Percentiles rank a stretch among this genome's conserved stretches.
Evolutionary conservation across 805 yeast genomes (phyloP).

Genomic region (Metschnikowia proteae): DNA sequence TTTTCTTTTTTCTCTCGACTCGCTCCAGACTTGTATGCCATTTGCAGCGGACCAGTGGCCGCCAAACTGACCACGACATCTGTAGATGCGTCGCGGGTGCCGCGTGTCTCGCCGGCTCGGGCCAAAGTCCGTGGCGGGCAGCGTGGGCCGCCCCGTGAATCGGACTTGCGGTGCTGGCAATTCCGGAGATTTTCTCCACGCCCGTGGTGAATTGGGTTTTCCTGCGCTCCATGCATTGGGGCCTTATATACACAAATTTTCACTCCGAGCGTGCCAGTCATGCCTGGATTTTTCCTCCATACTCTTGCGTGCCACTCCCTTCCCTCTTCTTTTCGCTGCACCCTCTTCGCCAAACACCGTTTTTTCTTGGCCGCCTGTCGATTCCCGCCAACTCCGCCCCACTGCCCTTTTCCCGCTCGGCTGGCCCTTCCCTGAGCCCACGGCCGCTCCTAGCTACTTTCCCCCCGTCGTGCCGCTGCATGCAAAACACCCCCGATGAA

Average conservation of each 20-base stretch:
- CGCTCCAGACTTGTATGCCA: neutral
- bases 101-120: too few species aligned
- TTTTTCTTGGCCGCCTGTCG: neutral
- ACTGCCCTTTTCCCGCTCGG: neutral
- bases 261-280: conserved; percentile 1
- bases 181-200: conserved; percentile 4
- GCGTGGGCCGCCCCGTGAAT: neutral
- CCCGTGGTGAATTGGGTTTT: neutral
- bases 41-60: too few species aligned
- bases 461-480: neutral
- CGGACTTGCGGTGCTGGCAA: neutral
- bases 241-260: conserved; percentile 2
- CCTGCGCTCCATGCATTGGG: conserved; percentile 4
- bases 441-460: neutral
- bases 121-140: neutral
- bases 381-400: neutral
- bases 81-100: too few species aligned
- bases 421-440: neutral
- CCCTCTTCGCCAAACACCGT: neutral
- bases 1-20: neutral
- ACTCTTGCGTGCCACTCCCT: neutral
- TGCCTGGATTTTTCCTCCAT: conserved; percentile 6
- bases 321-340: neutral
- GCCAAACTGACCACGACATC: too few species aligned
- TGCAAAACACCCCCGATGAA: neutral